Evolutionary conservation across 495 filamentous ascomycete species (phyloP), one percentile per base, ranked within the genome.

Genomic region (Penicillium mononematosum): DNA sequence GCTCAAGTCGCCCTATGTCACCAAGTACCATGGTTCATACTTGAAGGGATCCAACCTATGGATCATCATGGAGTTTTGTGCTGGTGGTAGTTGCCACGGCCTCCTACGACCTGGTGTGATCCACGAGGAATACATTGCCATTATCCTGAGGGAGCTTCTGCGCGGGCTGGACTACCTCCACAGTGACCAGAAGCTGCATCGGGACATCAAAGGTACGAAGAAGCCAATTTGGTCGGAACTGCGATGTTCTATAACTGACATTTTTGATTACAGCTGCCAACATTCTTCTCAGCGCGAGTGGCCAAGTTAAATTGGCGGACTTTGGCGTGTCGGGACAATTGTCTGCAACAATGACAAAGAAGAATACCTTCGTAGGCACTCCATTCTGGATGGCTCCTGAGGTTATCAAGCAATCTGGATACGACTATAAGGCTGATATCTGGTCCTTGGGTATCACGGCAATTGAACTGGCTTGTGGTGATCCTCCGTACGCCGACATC

Each of bases 351-450:
- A 98, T 97, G 90, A 96, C 95, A 24, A 96, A 97, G 75, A 96
- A 96, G 72, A 98, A 98, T 66, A 98, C 94, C 0, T 98, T 98
- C 68, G 94, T 98, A 22, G 94, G 94, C 14, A 98, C 94, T 2
- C 94, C 94, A 1, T 98, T 97, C 73, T 98, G 94, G 94, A 98
- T 98, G 94, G 94, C 94, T 5, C 94, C 94, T 9, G 94, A 98
- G 71, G 94, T 98, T 31, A 98, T 98, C 72, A 96, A 96, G 76
- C 92, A 96, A 69, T 94, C 90, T 50, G 94, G 94, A 41, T 98
- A 98, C 72, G 93, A 97, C 65, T 92, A 96, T 75, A 98, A 98
- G 75, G 95, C 94, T 6, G 94, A 98, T 68, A 96, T 98, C 55
- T 98, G 94, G 94, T 98, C 95, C 24, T 76, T 98, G n/a, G 94